A percentile compares a stretch with the other conserved stretches of the same genome.
Evolutionary conservation across 2,329 filamentous ascomycete species (phyloP).

Genomic region (Thielaviopsis euricoi): DNA sequence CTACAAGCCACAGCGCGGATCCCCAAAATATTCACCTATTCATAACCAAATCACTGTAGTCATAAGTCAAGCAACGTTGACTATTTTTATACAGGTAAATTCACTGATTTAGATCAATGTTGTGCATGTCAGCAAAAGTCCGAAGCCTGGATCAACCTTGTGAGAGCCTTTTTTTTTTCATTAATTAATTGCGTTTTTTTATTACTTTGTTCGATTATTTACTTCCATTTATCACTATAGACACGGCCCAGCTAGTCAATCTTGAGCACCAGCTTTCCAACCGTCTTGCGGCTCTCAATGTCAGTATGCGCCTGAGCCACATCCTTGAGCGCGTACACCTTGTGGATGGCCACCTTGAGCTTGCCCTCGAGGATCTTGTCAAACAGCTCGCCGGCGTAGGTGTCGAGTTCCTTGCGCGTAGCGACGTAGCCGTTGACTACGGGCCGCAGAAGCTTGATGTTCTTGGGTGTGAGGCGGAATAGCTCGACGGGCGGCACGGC

Average conservation of each 20-base stretch:
- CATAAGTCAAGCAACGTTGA: too few species aligned
- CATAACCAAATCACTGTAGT: too few species aligned
- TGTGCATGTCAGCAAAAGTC: too few species aligned
- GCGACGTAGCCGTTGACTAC: conserved; percentile 54
- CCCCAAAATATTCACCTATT: too few species aligned
- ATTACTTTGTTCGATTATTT: not conserved
- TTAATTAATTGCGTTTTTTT: conserved; percentile 1
- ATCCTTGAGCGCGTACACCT: conserved; percentile 61
- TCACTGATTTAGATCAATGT: too few species aligned
- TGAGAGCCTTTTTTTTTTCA: not conserved
- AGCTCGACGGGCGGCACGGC: conserved; percentile 52
- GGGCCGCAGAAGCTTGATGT: conserved; percentile 60
- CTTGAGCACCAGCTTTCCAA: conserved; percentile 66
- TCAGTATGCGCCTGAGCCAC: conserved; percentile 58
- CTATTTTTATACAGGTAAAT: too few species aligned
- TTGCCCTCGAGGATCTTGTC: conserved; percentile 51
- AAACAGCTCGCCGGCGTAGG: conserved; percentile 57
- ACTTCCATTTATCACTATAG: not conserved
- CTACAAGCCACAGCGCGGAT: too few species aligned
- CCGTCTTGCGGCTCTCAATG: conserved; percentile 66
- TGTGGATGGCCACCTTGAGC: conserved; percentile 57
- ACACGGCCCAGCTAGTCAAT: conserved; percentile 25
- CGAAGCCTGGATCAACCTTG: too few species aligned
- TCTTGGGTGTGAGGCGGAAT: conserved; percentile 50
- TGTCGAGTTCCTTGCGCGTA: conserved; percentile 53